Evolutionary conservation across 1,284 basidiomycete species (phyloP).

Genomic region (Sporisorium graminicola): DNA sequence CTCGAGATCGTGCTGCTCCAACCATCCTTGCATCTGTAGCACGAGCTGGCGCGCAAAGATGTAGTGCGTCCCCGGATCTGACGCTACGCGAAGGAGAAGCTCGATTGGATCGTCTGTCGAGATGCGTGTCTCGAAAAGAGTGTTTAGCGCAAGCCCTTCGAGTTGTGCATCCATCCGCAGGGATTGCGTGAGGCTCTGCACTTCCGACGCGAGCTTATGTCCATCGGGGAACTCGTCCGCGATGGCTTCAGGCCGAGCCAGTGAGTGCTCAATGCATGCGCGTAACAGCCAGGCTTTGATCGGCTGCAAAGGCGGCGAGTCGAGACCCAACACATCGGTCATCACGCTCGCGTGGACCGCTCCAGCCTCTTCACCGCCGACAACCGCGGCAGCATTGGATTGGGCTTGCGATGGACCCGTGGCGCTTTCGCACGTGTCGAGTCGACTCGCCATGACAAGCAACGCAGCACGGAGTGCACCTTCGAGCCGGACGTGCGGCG

Average conservation of each 20-base stretch:
- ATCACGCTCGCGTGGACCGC: background rate
- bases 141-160: constrained; percentile 34
- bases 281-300: constrained; percentile 50
- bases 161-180: constrained; percentile 48
- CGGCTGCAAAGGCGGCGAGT: constrained; percentile 38
- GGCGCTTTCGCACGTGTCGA: constrained; percentile 38
- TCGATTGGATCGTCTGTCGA: constrained; percentile 37
- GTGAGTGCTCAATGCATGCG: constrained; percentile 44
- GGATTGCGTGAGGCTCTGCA: constrained; percentile 44
- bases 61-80: constrained; percentile 48
- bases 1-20: constrained; percentile 51
- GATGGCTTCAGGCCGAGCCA: constrained; percentile 47
- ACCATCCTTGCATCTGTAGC: constrained; percentile 30
- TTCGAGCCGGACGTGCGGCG: constrained; percentile 45
- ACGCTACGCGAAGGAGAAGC: constrained; percentile 35
- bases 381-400: background rate
- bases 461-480: constrained; percentile 31
- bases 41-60: constrained; percentile 45
- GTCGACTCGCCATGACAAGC: constrained; percentile 27
- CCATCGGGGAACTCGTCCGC: constrained; percentile 47
- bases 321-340: constrained; percentile 31
- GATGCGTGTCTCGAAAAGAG: constrained; percentile 41
- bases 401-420: background rate
- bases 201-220: constrained; percentile 48
- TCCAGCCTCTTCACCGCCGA: background rate